Conservation (phyloP, 371 early-diverging fungal species). For the Thermomucor indicae-seudaticae region DNA sequence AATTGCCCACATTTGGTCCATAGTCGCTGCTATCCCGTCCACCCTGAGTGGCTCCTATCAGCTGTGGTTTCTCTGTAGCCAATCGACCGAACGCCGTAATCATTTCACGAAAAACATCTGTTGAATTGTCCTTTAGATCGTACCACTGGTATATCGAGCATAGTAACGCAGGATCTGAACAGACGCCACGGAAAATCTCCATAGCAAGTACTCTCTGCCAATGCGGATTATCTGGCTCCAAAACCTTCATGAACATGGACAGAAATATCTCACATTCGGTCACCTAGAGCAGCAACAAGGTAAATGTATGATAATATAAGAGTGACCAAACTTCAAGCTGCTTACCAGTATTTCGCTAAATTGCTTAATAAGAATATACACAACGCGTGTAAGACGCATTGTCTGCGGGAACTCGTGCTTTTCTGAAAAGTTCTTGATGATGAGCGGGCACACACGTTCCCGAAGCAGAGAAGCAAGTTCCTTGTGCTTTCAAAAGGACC, state of each 20-base stretch:
- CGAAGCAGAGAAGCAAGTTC: conserved; percentile 68
- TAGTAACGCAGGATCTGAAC: conserved; percentile 56
- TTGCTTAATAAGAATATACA: conserved; percentile 75
- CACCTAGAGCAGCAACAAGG: conserved; percentile 30
- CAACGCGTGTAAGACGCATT: conserved; percentile 82
- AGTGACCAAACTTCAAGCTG: neutral
- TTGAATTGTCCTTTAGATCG: conserved; percentile 66
- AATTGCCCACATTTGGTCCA: conserved; percentile 7
- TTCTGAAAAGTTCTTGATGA: conserved; percentile 89
- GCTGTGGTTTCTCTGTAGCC: conserved; percentile 75
- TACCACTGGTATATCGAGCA: conserved; percentile 71
- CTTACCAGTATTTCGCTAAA: conserved; percentile 70
- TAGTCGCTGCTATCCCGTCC: conserved; percentile 45
- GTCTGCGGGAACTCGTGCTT: conserved; percentile 79
- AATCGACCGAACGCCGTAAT: conserved; percentile 71
- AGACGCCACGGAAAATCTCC: conserved; percentile 78
- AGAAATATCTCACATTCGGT: conserved; percentile 94
- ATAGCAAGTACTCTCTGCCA: conserved; percentile 89
- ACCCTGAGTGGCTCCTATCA: conserved; percentile 55
- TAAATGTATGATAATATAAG: no score
- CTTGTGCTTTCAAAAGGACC: conserved; percentile 50
- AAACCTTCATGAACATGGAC: conserved; percentile 78
- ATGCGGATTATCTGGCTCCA: conserved; percentile 74
- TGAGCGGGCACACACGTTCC: conserved; percentile 82
- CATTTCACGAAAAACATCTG: conserved; percentile 80